These are phyloP conservation scores for Erigeron canadensis DNA, from an alignment of 129 eudicot species.

Conservation along the genomic window DNA sequence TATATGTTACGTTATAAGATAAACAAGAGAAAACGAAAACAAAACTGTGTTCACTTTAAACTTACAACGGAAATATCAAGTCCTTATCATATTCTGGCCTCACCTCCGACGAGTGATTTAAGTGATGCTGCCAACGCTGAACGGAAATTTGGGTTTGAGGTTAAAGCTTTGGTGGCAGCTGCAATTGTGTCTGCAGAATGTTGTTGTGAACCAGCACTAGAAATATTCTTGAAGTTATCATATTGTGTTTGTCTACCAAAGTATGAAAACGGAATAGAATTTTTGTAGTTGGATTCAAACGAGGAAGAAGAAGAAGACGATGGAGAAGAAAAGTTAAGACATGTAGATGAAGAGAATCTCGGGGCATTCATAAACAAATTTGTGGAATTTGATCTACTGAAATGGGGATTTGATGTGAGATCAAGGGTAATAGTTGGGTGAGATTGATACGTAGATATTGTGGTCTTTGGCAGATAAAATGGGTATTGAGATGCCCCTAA, in stretches of 20 bases:
- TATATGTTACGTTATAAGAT: conserved; percentile 21
- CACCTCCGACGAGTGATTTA: conserved; percentile 41
- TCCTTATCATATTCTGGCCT: conserved; percentile 26
- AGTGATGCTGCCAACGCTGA: conserved; percentile 72
- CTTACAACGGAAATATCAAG: background rate
- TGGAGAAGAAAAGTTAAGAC: conserved; percentile 51
- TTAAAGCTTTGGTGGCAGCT: conserved; percentile 61
- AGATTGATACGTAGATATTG: conserved; percentile 53
- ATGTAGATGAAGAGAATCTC: conserved; percentile 42
- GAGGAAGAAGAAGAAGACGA: conserved; percentile 36
- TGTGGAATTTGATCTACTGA: conserved; percentile 33
- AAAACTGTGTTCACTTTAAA: conserved; percentile 30
- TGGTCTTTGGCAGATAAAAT: conserved; percentile 51
- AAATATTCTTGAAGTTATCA: conserved; percentile 19
- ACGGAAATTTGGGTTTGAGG: conserved; percentile 60
- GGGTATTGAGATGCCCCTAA: conserved; percentile 32
- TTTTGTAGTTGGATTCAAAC: conserved; percentile 41
- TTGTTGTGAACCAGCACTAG: conserved; percentile 18
- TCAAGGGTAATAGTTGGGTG: conserved; percentile 87
- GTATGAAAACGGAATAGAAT: conserved; percentile 28
- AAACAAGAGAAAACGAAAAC: conserved; percentile 17
- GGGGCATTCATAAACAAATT: conserved; percentile 25
- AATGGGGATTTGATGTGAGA: conserved; percentile 44
- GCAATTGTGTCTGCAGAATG: conserved; percentile 43
- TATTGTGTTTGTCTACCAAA: conserved; percentile 22